A percentile compares a stretch with the other conserved stretches of the same genome.
phyloP scores from a whole-genome alignment of 306 rosid species.

The Inga laurina region DNA sequence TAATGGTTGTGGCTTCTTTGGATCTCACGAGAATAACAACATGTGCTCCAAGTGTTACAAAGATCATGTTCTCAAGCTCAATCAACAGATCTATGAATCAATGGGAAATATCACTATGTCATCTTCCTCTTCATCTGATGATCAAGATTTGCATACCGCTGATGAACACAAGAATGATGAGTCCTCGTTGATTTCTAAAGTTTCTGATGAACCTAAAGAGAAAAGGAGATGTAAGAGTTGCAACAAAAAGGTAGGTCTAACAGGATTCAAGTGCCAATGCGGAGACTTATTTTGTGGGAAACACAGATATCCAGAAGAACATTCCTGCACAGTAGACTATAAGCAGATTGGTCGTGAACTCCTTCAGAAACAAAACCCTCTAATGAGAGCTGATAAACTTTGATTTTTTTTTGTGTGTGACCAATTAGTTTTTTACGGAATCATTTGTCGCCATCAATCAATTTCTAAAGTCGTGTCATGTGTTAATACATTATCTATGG shows the following conservation, averaged over 20 bases:
- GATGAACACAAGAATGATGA: neutral
- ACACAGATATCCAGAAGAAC: neutral
- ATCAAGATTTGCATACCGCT: no score
- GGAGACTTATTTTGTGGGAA: neutral
- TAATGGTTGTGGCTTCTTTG: neutral
- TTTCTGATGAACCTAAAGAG: neutral
- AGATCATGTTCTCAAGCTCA: neutral
- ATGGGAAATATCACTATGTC: neutral
- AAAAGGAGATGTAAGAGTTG: neutral
- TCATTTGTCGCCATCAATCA: no score
- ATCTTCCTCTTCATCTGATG: neutral
- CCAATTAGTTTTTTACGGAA: no score
- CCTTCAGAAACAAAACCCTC: neutral
- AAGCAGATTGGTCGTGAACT: neutral
- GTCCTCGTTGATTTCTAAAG: neutral
- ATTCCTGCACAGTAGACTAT: neutral
- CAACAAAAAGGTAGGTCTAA: neutral
- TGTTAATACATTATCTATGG: no score
- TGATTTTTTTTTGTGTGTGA: no score
- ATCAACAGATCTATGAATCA: neutral
- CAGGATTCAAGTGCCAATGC: neutral
- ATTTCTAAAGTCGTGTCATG: no score
- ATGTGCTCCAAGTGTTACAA: neutral
- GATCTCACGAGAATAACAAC: neutral
- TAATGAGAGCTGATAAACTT: neutral